phyloP scores from a whole-genome alignment of 2,329 filamentous ascomycete genomes.

The Alternaria infectoria region DNA sequence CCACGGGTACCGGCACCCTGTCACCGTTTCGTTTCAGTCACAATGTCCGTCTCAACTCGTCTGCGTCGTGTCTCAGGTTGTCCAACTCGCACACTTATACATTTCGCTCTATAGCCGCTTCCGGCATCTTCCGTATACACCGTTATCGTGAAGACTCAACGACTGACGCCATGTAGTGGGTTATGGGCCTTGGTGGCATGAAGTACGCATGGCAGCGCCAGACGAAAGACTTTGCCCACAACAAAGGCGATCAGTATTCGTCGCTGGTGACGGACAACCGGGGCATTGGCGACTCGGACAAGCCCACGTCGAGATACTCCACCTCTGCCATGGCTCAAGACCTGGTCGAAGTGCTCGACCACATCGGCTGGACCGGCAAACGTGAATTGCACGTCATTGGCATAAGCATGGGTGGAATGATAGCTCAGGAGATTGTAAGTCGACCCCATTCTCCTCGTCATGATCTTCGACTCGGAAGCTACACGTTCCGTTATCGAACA shows the following conservation, averaged over 20 bases:
- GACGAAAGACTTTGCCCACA: conserved; percentile 81
- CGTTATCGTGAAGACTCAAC: not conserved
- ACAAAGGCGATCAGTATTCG: conserved; percentile 69
- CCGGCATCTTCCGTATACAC: not conserved
- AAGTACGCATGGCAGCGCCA: conserved; percentile 80
- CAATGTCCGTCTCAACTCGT: conserved; percentile 43
- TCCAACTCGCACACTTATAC: conserved; percentile 9
- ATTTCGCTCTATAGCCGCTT: conserved; percentile 2
- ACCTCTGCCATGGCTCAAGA: conserved; percentile 87
- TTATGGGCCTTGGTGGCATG: conserved; percentile 79
- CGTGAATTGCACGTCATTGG: conserved; percentile 73
- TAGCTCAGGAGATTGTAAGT: conserved; percentile 77
- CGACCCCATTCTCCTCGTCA: not conserved
- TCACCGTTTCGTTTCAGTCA: conserved; percentile 46
- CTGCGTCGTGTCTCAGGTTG: conserved; percentile 36
- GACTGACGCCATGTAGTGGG: conserved; percentile 61
- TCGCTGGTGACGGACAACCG: conserved; percentile 83
- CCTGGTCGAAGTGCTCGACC: conserved; percentile 70
- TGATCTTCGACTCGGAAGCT: conserved; percentile 27
- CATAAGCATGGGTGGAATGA: conserved; percentile 90
- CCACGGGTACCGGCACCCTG: conserved; percentile 11
- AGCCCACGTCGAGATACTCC: conserved; percentile 76
- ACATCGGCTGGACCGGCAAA: conserved; percentile 70
- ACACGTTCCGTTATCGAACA: conserved; percentile 28
- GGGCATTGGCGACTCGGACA: conserved; percentile 80